A percentile compares a stretch with the other conserved stretches of the same genome.
Evolutionary conservation across 306 rosid genomes (phyloP).

Genomic region (Luffa acutangula): DNA sequence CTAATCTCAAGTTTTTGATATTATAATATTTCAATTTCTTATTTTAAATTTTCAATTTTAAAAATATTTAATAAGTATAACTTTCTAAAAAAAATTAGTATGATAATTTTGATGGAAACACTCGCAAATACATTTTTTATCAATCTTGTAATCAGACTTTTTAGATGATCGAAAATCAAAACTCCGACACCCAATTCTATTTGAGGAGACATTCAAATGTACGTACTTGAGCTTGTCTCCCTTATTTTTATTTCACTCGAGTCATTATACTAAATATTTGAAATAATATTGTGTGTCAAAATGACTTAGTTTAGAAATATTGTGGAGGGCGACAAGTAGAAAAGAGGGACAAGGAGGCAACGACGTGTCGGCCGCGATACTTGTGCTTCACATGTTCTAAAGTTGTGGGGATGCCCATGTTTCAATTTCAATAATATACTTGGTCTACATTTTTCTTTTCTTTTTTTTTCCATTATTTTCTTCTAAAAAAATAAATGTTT

Average conservation of each 20-base stretch:
- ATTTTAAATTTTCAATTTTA: too few relatives aligned
- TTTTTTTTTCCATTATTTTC: background rate
- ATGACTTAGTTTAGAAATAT: background rate
- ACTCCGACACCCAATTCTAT: background rate
- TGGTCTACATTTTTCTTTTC: background rate
- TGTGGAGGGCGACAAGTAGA: background rate
- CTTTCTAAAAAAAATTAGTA: too few relatives aligned
- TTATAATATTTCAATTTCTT: background rate
- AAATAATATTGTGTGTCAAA: too few relatives aligned
- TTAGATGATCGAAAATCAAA: background rate
- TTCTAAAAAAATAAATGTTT: background rate
- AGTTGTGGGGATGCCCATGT: background rate
- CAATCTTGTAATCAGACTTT: too few relatives aligned
- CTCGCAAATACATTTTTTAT: too few relatives aligned
- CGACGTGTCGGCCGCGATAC: conserved; percentile 4
- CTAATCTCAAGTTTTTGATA: too few relatives aligned
- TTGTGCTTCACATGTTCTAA: background rate
- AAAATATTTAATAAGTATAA: too few relatives aligned
- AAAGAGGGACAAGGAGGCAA: background rate
- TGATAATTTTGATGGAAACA: too few relatives aligned
- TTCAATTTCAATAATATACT: background rate
- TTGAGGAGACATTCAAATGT: too few relatives aligned
- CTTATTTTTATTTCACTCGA: too few relatives aligned
- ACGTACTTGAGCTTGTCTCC: background rate
- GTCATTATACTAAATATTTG: too few relatives aligned